A percentile compares a stretch with the other conserved stretches of the same genome.
Evolutionary conservation across 495 filamentous ascomycete species (phyloP).

Genomic region (Trichoderma virens): DNA sequence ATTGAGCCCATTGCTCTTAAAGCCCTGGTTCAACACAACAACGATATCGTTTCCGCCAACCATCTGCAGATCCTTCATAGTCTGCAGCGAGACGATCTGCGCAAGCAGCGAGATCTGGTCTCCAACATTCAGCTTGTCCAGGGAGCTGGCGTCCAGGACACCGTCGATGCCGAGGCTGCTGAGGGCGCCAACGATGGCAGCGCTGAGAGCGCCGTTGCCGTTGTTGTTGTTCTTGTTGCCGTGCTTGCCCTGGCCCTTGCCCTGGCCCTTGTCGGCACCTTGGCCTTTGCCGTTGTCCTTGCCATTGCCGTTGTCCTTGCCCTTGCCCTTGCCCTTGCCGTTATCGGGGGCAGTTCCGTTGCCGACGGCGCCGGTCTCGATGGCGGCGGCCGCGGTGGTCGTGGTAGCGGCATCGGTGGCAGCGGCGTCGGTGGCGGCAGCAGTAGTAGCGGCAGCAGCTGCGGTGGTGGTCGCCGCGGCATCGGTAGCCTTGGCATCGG

Average conservation of each 20-base stretch:
- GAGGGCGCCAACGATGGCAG: conserved; percentile 19
- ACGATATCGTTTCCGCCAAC: not conserved
- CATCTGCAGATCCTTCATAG: not conserved
- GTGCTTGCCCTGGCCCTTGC: conserved; percentile 6
- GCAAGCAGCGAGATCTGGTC: conserved; percentile 11
- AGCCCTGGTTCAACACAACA: not conserved
- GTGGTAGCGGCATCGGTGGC: not conserved
- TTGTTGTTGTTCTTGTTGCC: conserved; percentile 9
- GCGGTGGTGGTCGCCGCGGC: not conserved
- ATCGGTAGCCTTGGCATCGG: not conserved
- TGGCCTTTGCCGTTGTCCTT: conserved; percentile 5
- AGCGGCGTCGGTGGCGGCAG: not conserved
- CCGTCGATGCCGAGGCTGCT: conserved; percentile 11
- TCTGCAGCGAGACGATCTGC: not conserved
- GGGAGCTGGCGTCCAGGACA: conserved; percentile 10
- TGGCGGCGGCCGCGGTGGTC: not conserved
- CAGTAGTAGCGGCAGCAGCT: not conserved
- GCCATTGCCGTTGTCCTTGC: conserved; percentile 10
- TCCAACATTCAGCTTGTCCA: conserved; percentile 22
- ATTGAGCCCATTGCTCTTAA: not conserved
- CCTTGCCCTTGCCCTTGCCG: conserved; percentile 7
- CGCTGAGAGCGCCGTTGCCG: conserved; percentile 9
- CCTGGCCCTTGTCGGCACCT: conserved; percentile 1
- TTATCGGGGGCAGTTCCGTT: not conserved
- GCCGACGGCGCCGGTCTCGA: not conserved